phyloP scores from a whole-genome alignment of 768 basidiomycete species.

The Sistotremastrum suecicum region DNA sequence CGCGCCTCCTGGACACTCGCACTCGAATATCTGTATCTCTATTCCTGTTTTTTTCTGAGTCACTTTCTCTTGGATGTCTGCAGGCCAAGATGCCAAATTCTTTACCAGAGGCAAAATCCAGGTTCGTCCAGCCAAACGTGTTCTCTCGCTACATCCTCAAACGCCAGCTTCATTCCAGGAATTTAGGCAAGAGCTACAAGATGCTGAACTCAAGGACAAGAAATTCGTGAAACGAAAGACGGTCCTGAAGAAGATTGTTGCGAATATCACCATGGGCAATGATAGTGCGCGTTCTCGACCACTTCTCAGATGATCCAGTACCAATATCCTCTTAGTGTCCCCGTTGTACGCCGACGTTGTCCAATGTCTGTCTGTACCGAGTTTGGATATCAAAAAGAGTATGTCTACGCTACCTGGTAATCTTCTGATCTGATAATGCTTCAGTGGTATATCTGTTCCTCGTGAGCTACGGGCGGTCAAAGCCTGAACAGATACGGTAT shows the following conservation, averaged over 20 bases:
- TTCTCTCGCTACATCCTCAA: not conserved
- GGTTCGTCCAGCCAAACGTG: conserved; percentile 26
- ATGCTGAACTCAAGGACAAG: conserved; percentile 92
- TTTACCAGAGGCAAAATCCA: conserved; percentile 87
- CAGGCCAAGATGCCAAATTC: conserved; percentile 84
- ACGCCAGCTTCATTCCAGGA: conserved; percentile 33
- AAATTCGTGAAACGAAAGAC: conserved; percentile 89
- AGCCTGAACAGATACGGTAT: conserved; percentile 84
- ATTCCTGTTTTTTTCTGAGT: not conserved
- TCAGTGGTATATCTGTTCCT: conserved; percentile 96
- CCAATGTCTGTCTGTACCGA: conserved; percentile 86
- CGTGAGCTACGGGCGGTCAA: conserved; percentile 89
- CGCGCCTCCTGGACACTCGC: too few species aligned
- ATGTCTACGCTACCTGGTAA: conserved; percentile 16
- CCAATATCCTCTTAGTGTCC: conserved; percentile 48
- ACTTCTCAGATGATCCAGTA: conserved; percentile 10
- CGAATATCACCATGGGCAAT: conserved; percentile 99
- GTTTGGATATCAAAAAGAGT: conserved; percentile 99
- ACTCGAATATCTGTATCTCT: too few species aligned
- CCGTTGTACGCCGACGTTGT: conserved; percentile 91
- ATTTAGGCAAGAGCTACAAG: conserved; percentile 82
- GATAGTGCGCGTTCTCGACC: conserved; percentile 47
- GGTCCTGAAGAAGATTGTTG: conserved; percentile 92
- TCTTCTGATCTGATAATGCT: not conserved
- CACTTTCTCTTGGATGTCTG: conserved; percentile 8